Evolutionary conservation across 1,284 basidiomycete species (phyloP).

Genomic region (Malassezia globosa): DNA sequence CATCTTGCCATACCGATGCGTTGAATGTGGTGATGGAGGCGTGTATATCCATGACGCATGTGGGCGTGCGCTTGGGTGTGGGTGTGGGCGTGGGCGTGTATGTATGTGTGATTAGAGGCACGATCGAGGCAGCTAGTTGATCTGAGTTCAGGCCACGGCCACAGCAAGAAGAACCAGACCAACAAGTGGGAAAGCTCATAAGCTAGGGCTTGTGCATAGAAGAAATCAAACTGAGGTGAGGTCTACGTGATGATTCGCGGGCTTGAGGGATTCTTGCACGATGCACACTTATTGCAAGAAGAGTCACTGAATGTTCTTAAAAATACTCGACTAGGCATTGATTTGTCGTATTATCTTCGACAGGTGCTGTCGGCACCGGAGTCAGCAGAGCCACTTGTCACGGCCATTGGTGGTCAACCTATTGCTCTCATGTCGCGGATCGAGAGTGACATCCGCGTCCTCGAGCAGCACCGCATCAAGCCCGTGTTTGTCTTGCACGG

Average conservation of each 20-base stretch:
- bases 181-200: too few relatives aligned
- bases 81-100: constrained; percentile 4
- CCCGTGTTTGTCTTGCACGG: constrained; percentile 96
- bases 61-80: too few relatives aligned
- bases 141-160: neutral
- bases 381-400: constrained; percentile 72
- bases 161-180: neutral
- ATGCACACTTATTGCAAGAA: constrained; percentile 10
- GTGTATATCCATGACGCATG: too few relatives aligned
- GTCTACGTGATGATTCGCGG: constrained; percentile 16
- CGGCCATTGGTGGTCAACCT: constrained; percentile 84
- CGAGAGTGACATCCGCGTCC: constrained; percentile 74
- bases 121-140: neutral
- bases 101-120: too few relatives aligned
- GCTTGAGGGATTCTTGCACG: constrained; percentile 15
- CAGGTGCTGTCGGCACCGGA: constrained; percentile 65
- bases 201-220: too few relatives aligned
- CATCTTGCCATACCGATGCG: too few relatives aligned
- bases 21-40: too few relatives aligned
- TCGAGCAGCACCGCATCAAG: constrained; percentile 85
- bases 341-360: constrained; percentile 81
- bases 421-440: constrained; percentile 58
- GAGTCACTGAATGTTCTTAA: constrained; percentile 61
- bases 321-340: constrained; percentile 90
- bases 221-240: too few relatives aligned